Base-by-base conservation (phyloP, 306 rosid species). In the Lathyrus sativus region DNA sequence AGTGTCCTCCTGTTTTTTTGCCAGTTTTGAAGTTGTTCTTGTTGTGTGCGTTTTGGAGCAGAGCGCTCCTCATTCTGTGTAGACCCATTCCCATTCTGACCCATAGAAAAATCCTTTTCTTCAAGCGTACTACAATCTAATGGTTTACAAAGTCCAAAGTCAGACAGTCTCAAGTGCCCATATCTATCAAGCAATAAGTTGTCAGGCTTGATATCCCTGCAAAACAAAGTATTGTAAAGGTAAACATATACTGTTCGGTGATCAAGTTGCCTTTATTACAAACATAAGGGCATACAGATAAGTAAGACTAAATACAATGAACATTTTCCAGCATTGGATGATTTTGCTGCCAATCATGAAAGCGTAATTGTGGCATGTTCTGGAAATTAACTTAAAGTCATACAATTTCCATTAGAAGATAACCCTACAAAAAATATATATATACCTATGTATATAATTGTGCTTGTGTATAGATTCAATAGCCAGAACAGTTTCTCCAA, bases 151-250 rank as follows among this genome's bases (percentile, higher is more conserved):
- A 95, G 86, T 80, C 99, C 99, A 64, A 95, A 95, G 84, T 95
- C 99, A 28, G 99, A 95, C 58, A 95, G 86, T 84, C 83, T 86
- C 86, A 95, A 73, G 79, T 95, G 97, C 56, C 99, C 99, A 68
- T 79, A 84, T 88, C 81, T 87, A 84, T 95, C 99, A 54, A 90
- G 99, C 75, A 95, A 84, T 80, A 95, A 78, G 82, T 95, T 95
- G 75, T 95, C 99, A 0, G 99, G 99, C 84, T 95, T 95, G 72
- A 95, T 90, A 78, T 95, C 99, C 88, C 99, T 95, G 92, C 68
- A 68, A 76, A 35, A 68, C 48, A 53, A 49, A 82, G 78, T 60
- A 72, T 61, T 68, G 57, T 45, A 59, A 46, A 51, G 78, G 33
- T 44, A 31, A 66, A 74, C 45, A 45, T 38, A 65, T 28, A 22